Percentiles rank a stretch among this genome's conserved stretches.
phyloP scores from a whole-genome alignment of 2,329 filamentous ascomycete species.

The Trichophaea hybrida region DNA sequence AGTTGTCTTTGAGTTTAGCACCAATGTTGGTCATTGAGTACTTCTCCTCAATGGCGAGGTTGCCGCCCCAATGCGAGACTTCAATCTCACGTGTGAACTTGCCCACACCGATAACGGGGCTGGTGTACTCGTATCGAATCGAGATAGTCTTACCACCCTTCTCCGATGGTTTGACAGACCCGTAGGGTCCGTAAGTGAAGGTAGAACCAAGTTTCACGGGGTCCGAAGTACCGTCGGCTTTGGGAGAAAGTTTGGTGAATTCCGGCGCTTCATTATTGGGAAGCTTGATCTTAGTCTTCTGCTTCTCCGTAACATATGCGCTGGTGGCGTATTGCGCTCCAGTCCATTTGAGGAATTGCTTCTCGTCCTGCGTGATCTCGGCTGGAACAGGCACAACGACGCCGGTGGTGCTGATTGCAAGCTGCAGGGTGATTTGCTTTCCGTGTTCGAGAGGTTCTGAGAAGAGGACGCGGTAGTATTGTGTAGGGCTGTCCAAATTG shows the following conservation, averaged over 20 bases:
- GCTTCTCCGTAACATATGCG: constrained; percentile 72
- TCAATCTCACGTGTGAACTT: constrained; percentile 80
- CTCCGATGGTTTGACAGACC: constrained; percentile 26
- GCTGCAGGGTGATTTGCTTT: constrained; percentile 69
- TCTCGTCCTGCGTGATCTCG: constrained; percentile 65
- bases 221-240: constrained; percentile 47
- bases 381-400: constrained; percentile 69
- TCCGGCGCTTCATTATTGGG: constrained; percentile 64
- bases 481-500: constrained; percentile 42
- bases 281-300: constrained; percentile 95
- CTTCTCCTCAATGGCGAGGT: constrained; percentile 84
- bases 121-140: constrained; percentile 90
- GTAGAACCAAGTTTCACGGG: constrained; percentile 73
- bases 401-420: constrained; percentile 68
- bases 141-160: constrained; percentile 40
- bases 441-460: constrained; percentile 61
- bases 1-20: constrained; percentile 58
- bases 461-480: constrained; percentile 71
- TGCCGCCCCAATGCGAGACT: constrained; percentile 95
- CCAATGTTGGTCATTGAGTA: constrained; percentile 80
- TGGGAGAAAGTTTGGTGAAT: constrained; percentile 57
- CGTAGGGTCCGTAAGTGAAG: constrained; percentile 82
- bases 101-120: constrained; percentile 67
- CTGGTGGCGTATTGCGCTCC: constrained; percentile 78
- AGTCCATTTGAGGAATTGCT: constrained; percentile 72